A percentile compares a stretch with the other conserved stretches of the same genome.
Evolutionary conservation across 257 asterid genomes (phyloP).

Genomic region (Cinchona pubescens): DNA sequence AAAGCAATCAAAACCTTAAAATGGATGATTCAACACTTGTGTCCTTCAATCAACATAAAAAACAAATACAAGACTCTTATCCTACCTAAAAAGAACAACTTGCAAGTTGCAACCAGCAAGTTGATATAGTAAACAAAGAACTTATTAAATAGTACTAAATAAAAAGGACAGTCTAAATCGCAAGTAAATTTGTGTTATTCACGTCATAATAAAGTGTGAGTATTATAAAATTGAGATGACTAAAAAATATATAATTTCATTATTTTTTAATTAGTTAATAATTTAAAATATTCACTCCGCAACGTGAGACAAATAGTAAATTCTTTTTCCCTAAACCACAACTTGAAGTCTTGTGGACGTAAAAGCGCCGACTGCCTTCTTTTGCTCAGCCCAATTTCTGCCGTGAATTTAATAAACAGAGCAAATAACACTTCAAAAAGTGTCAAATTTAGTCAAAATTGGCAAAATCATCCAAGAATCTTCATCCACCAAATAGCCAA

Average conservation of each 20-base stretch:
- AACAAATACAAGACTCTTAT: neutral
- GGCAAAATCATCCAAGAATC: constrained; percentile 24
- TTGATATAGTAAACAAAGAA: too few species aligned
- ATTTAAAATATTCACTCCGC: too few species aligned
- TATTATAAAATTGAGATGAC: too few species aligned
- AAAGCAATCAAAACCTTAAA: neutral
- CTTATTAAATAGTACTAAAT: too few species aligned
- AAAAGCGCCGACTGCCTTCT: constrained; percentile 2
- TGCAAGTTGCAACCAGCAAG: neutral
- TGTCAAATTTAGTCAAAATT: constrained; percentile 17
- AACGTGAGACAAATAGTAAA: too few species aligned
- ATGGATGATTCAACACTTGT: too few species aligned
- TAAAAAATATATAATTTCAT: too few species aligned
- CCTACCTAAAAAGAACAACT: neutral
- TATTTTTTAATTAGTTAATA: too few species aligned
- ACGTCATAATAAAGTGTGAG: too few species aligned
- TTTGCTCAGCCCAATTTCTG: neutral
- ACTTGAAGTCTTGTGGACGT: too few species aligned
- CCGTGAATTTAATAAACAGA: neutral
- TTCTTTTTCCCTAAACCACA: too few species aligned
- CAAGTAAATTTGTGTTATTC: too few species aligned
- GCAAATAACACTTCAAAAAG: neutral
- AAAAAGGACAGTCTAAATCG: neutral
- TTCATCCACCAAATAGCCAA: constrained; percentile 34
- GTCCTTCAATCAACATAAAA: neutral